Evolutionary conservation across 2,329 filamentous ascomycete species (phyloP), one percentile per base, ranked within the genome.

Genomic region (Aureobasidium pullulans): DNA sequence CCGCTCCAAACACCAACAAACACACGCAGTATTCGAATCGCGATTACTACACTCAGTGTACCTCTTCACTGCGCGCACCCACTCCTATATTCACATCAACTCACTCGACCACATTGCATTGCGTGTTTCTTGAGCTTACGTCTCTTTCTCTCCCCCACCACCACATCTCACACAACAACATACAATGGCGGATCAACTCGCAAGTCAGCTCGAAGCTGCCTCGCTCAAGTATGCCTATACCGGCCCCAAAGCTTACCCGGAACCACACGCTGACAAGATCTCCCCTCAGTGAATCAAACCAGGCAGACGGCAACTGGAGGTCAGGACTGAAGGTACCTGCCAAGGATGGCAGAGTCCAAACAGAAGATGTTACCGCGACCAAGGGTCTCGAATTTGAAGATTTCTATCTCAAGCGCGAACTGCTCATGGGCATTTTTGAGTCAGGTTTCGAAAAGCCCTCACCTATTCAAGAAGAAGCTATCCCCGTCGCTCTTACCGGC

Each of bases 341-440:
- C 60, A 89, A 86, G 73, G 89, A 94, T 72, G 84, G 79, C 68
- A 83, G 89, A 75, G 84, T 87, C 67, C 89, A 94, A 76, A 94
- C 89, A 64, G 89, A 93, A 80, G 94, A 99, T 88, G 95, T 99
- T 63, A 97, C 93, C 60, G 92, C 91, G 69, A 99, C 93, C 34
- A 97, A 96, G 78, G 94, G 94, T 62, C 81, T 99, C 63, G 94
- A 99, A 68, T 99, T 96, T 71, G 95, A 99, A 76, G 90, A 97
- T 66, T 96, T 99, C 73, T 89, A 88, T 66, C 87, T 99, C 68
- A 96, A 96, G 79, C 84, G 94, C 72, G 90, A 96, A 72, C 79
- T 99, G 62, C 84, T 99, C 78, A 99, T 97, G 93, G 94, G 94
- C 63, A 97, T 99, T 66, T 99, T 97, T 75, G 94, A 99, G 79